Conservation (phyloP, 352 stramenopile species). For the Phytophthora palmivora region DNA sequence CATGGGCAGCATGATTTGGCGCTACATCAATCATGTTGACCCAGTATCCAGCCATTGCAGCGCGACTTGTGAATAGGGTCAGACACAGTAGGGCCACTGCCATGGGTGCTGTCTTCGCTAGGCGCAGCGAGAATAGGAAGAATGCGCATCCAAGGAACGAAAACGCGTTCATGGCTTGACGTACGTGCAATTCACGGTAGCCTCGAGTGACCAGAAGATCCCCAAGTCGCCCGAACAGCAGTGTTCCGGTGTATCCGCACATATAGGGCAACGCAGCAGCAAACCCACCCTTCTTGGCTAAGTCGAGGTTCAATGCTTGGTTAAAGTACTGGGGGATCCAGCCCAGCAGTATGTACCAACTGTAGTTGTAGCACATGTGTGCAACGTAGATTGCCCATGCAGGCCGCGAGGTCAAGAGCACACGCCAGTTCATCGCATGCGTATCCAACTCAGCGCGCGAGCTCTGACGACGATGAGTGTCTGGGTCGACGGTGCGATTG, state of each 20-base stretch:
- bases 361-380: slow-evolving; percentile 91
- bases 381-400: slow-evolving; percentile 88
- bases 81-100: slow-evolving; percentile 77
- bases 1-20: slow-evolving; percentile 77
- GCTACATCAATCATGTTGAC: slow-evolving; percentile 92
- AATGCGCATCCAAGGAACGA: slow-evolving; percentile 76
- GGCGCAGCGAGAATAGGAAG: slow-evolving; percentile 78
- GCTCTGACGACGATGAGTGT: slow-evolving; percentile 49
- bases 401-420: slow-evolving; percentile 67
- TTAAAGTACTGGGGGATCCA: slow-evolving; percentile 92
- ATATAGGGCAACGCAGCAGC: slow-evolving; percentile 79
- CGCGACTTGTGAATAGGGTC: slow-evolving; percentile 80
- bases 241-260: slow-evolving; percentile 76
- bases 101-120: slow-evolving; percentile 53
- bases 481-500: slow-evolving; percentile 61
- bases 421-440: slow-evolving; percentile 67
- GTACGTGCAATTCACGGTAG: slow-evolving; percentile 76
- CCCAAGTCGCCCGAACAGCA: slow-evolving; percentile 74
- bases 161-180: slow-evolving; percentile 79
- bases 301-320: slow-evolving; percentile 77
- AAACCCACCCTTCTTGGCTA: slow-evolving; percentile 71
- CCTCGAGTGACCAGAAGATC: slow-evolving; percentile 73
- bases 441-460: slow-evolving; percentile 48
- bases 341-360: slow-evolving; percentile 87
- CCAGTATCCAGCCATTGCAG: slow-evolving; percentile 84